Conservation (phyloP, 2,329 filamentous ascomycete species). For the Boeremia exigua region DNA sequence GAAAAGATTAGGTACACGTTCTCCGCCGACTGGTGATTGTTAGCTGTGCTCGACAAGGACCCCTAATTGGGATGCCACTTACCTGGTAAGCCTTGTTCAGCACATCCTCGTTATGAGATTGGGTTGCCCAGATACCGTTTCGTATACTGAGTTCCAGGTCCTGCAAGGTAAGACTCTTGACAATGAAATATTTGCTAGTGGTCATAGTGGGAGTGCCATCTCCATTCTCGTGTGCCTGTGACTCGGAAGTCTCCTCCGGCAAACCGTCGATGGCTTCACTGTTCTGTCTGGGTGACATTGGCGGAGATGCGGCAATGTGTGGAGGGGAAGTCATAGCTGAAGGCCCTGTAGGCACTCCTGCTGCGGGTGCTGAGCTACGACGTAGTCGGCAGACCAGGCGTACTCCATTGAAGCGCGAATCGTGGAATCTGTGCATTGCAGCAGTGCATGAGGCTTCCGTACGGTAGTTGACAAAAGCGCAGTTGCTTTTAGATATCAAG, state of each 20-base stretch:
- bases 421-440: constrained; percentile 85
- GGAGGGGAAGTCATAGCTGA: constrained; percentile 51
- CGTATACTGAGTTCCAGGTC: constrained; percentile 88
- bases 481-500: constrained; percentile 95
- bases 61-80: constrained; percentile 30
- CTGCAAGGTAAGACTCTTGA: constrained; percentile 91
- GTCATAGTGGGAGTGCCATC: constrained; percentile 42
- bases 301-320: constrained; percentile 32
- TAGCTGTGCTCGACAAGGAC: constrained; percentile 7
- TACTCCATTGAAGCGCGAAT: constrained; percentile 86
- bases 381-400: constrained; percentile 84
- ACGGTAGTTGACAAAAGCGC: constrained; percentile 94
- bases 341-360: constrained; percentile 62
- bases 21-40: constrained; percentile 67
- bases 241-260: constrained; percentile 18
- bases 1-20: constrained; percentile 94
- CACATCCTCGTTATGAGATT: constrained; percentile 86
- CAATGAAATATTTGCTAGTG: constrained; percentile 83
- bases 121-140: constrained; percentile 91
- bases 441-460: constrained; percentile 76
- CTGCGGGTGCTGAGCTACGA: constrained; percentile 56
- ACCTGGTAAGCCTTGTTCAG: constrained; percentile 86
- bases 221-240: constrained; percentile 14
- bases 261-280: constrained; percentile 15
- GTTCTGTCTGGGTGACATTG: constrained; percentile 31